Conservation (phyloP, 106 monocot species). For the Acorus calamus region DNA sequence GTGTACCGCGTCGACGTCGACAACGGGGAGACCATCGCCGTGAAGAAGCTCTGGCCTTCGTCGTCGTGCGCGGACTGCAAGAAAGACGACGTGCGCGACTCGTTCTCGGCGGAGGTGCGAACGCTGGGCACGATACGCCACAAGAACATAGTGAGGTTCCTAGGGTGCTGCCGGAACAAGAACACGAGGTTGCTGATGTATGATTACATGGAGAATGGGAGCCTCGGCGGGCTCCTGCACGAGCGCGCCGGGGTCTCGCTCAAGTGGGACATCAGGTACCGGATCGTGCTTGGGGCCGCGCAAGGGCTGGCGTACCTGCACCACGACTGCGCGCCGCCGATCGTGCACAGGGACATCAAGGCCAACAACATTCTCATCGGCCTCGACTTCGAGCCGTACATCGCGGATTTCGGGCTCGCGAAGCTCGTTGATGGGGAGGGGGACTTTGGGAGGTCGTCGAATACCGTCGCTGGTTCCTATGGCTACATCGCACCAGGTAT, state of each 20-base stretch:
- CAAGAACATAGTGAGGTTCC: conserved; percentile 89
- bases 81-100: conserved; percentile 44
- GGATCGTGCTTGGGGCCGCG: conserved; percentile 70
- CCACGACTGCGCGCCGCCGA: conserved; percentile 85
- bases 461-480: conserved; percentile 87
- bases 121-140: conserved; percentile 83
- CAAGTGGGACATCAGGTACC: conserved; percentile 78
- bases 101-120: conserved; percentile 75
- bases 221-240: conserved; percentile 68
- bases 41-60: conserved; percentile 87
- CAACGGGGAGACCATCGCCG: conserved; percentile 77
- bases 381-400: conserved; percentile 70
- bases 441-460: conserved; percentile 60
- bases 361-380: conserved; percentile 93
- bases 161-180: conserved; percentile 89
- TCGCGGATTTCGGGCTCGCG: conserved; percentile 90
- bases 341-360: conserved; percentile 87
- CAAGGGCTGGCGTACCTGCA: conserved; percentile 86
- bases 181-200: conserved; percentile 79
- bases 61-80: not conserved
- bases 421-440: conserved; percentile 73
- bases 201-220: conserved; percentile 94
- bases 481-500: conserved; percentile 98
- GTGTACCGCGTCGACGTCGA: conserved; percentile 68
- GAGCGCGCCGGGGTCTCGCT: conserved; percentile 50